phyloP scores from a whole-genome alignment of 306 rosid species.

The Begonia loranthoides region DNA sequence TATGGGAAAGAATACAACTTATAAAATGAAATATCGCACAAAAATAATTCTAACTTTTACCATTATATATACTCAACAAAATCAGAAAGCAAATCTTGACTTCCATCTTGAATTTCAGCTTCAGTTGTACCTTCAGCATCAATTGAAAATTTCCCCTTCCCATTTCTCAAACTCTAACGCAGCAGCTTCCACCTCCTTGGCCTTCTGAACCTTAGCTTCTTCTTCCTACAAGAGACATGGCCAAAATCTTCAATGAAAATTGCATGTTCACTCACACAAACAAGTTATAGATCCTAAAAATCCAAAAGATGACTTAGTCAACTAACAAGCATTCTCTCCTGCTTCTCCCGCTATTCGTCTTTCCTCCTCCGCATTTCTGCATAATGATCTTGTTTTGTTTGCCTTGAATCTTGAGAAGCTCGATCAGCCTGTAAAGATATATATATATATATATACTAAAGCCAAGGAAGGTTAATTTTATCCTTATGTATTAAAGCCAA shows the following conservation, averaged over 20 bases:
- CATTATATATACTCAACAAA: constrained; percentile 89
- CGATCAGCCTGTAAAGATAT: constrained; percentile 56
- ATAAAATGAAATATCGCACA: too few relatives aligned
- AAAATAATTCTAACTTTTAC: constrained; percentile 14
- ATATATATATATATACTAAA: too few relatives aligned
- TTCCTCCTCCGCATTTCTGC: constrained; percentile 72
- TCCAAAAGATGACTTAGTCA: constrained; percentile 4
- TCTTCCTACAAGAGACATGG: constrained; percentile 57
- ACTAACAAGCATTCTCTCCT: constrained; percentile 59
- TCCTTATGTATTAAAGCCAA: too few relatives aligned
- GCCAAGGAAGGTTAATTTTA: too few relatives aligned
- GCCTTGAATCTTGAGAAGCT: constrained; percentile 62
- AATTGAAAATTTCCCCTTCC: constrained; percentile 83
- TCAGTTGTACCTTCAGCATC: constrained; percentile 90
- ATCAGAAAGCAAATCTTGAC: constrained; percentile 53
- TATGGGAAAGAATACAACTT: background rate
- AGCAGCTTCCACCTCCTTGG: constrained; percentile 92
- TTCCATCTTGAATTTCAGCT: constrained; percentile 56
- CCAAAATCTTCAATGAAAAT: background rate
- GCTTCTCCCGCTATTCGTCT: constrained; percentile 88
- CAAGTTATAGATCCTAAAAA: constrained; percentile 5
- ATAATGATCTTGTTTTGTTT: constrained; percentile 68
- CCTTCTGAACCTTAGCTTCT: constrained; percentile 79
- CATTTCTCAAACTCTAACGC: constrained; percentile 92
- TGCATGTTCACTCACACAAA: background rate